Evolutionary conservation across 1,284 basidiomycete genomes (phyloP).

Genomic region (Leucoagaricus sp.): DNA sequence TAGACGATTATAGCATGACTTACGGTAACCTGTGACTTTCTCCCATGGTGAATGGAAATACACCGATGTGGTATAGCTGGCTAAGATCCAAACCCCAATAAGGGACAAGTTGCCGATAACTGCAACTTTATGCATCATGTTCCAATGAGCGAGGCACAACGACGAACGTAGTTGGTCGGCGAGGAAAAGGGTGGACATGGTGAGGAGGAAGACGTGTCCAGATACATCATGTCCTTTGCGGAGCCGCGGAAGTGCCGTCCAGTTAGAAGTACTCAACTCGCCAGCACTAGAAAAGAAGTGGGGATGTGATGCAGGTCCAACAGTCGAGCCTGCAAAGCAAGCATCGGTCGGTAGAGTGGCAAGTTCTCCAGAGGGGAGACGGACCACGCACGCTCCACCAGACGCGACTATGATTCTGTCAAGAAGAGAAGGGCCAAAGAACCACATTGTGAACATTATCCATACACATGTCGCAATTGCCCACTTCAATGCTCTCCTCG

Average conservation of each 20-base stretch:
- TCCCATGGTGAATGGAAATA: constrained; percentile 92
- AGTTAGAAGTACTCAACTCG: constrained; percentile 31
- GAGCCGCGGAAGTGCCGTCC: constrained; percentile 55
- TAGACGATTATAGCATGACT: constrained; percentile 36
- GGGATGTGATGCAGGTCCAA: constrained; percentile 67
- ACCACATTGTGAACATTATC: constrained; percentile 85
- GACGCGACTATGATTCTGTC: constrained; percentile 75
- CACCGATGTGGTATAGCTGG: constrained; percentile 78
- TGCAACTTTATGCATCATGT: constrained; percentile 45
- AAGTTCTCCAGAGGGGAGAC: constrained; percentile 56
- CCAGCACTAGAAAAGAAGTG: constrained; percentile 47
- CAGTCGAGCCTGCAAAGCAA: constrained; percentile 52
- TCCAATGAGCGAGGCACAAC: constrained; percentile 39
- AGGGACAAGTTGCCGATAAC: constrained; percentile 49
- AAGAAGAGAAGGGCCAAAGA: constrained; percentile 86
- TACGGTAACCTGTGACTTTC: constrained; percentile 84
- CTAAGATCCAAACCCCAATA: constrained; percentile 73
- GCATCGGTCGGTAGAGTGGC: constrained; percentile 58
- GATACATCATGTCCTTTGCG: constrained; percentile 91
- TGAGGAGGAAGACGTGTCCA: constrained; percentile 92
- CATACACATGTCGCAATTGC: constrained; percentile 62
- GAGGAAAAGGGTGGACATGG: constrained; percentile 81
- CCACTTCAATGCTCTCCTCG: constrained; percentile 54
- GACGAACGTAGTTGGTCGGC: constrained; percentile 70
- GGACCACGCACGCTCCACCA: constrained; percentile 81